phyloP scores from a whole-genome alignment of 768 basidiomycete genomes.

The Boletellus ananas region DNA sequence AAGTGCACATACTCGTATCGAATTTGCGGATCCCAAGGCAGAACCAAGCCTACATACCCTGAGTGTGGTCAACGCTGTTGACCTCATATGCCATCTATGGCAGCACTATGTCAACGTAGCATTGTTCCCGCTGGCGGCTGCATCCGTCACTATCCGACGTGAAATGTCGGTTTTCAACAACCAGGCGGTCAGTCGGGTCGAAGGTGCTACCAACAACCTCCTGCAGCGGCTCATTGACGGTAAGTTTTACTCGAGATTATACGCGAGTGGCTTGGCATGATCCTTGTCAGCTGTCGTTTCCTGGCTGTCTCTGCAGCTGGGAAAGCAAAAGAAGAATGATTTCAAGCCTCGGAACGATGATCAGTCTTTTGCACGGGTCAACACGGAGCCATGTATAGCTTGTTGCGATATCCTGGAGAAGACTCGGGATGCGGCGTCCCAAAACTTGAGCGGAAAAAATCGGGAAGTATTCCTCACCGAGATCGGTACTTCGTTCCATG shows the following conservation, averaged over 20 bases:
- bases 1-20: constrained; percentile 70
- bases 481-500: constrained; percentile 91
- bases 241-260: constrained; percentile 34
- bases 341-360: constrained; percentile 98
- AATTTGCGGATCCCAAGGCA: constrained; percentile 65
- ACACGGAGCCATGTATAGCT: constrained; percentile 86
- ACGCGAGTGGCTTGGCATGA: neutral
- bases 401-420: constrained; percentile 85
- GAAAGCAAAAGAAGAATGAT: constrained; percentile 93
- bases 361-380: constrained; percentile 87
- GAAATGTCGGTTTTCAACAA: constrained; percentile 94
- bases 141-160: constrained; percentile 80
- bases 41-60: constrained; percentile 79
- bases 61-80: constrained; percentile 61
- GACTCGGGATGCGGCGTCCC: constrained; percentile 70
- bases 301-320: constrained; percentile 73
- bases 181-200: constrained; percentile 79
- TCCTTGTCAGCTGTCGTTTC: constrained; percentile 54
- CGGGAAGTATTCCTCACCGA: constrained; percentile 89
- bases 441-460: constrained; percentile 88
- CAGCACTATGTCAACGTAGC: constrained; percentile 94
- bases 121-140: constrained; percentile 79
- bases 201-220: constrained; percentile 75
- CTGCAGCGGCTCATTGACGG: constrained; percentile 81
- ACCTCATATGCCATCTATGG: constrained; percentile 94